These are phyloP conservation scores for Brassica incana DNA, from an alignment of 345 rosid species.

Conservation along the genomic window DNA sequence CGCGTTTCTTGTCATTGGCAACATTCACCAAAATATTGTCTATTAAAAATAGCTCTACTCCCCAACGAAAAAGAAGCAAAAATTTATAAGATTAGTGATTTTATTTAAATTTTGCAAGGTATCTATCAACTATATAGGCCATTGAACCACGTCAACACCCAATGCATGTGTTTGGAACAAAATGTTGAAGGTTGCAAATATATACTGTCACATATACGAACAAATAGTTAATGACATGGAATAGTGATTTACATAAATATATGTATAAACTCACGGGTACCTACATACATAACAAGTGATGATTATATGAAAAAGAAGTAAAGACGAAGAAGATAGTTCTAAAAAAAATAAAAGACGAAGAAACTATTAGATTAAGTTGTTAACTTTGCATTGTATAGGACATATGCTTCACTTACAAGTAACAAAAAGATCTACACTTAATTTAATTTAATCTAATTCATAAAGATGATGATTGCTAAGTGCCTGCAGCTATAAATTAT, in stretches of 20 bases:
- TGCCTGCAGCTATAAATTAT: constrained; percentile 13
- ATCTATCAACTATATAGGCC: constrained; percentile 2
- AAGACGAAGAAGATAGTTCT: background rate
- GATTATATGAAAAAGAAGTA: background rate
- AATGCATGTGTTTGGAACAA: constrained; percentile 24
- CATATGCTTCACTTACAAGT: constrained; percentile 28
- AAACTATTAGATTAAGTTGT: constrained; percentile 10
- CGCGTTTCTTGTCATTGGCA: background rate
- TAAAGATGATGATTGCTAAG: constrained; percentile 23
- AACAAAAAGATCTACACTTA: constrained; percentile 19
- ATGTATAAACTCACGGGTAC: background rate
- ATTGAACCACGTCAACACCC: constrained; percentile 21
- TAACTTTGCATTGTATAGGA: constrained; percentile 10
- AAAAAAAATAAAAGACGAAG: background rate
- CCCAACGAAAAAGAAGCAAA: background rate
- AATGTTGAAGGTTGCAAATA: background rate
- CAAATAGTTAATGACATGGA: background rate
- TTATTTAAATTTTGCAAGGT: background rate
- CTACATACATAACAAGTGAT: background rate
- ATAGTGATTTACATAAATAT: background rate
- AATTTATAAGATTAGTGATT: background rate
- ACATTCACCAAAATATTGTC: background rate
- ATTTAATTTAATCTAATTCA: background rate
- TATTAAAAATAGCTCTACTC: background rate
- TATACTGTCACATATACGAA: background rate